Conservation (phyloP, 2,329 filamentous ascomycete genomes). For the Verticillium nonalfalfae region DNA sequence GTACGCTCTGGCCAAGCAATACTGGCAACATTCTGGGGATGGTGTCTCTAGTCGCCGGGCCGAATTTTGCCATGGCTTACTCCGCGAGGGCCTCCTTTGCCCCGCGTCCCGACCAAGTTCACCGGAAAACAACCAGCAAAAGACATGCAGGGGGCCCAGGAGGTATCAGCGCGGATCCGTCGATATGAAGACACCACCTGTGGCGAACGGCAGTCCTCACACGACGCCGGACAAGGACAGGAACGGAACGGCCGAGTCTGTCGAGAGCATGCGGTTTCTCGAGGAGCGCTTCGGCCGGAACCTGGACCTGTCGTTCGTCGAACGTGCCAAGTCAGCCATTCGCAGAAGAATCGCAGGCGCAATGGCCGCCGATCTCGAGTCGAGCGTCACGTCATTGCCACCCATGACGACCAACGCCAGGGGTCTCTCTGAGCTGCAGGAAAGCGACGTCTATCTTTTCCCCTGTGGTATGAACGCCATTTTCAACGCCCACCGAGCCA, state of each 20-base stretch:
- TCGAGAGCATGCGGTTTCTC: conserved; percentile 74
- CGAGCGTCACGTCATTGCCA: conserved; percentile 45
- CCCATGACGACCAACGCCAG: conserved; percentile 41
- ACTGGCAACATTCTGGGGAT: conserved; percentile 95
- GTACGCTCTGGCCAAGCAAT: conserved; percentile 76
- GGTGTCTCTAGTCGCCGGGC: conserved; percentile 86
- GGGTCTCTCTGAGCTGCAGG: conserved; percentile 60
- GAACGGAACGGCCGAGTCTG: conserved; percentile 26
- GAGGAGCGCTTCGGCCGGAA: conserved; percentile 95
- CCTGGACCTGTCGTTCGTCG: conserved; percentile 70
- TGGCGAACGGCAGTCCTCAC: conserved; percentile 13
- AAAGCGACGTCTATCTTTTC: conserved; percentile 84
- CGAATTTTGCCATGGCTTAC: conserved; percentile 76
- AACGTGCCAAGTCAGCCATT: conserved; percentile 80
- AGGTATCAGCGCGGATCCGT: conserved; percentile 64
- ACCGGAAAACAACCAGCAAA: conserved; percentile 21
- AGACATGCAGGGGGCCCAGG: conserved; percentile 62
- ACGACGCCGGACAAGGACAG: conserved; percentile 14
- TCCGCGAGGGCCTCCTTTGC: conserved; percentile 59
- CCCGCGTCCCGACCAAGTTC: conserved; percentile 19
- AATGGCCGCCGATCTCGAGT: conserved; percentile 64
- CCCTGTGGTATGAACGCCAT: conserved; percentile 94
- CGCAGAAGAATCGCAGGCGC: conserved; percentile 83
- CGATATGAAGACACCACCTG: conserved; percentile 19
- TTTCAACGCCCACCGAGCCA: conserved; percentile 74